phyloP scores from a whole-genome alignment of 805 yeast genomes.

The Candida morakotiae region DNA sequence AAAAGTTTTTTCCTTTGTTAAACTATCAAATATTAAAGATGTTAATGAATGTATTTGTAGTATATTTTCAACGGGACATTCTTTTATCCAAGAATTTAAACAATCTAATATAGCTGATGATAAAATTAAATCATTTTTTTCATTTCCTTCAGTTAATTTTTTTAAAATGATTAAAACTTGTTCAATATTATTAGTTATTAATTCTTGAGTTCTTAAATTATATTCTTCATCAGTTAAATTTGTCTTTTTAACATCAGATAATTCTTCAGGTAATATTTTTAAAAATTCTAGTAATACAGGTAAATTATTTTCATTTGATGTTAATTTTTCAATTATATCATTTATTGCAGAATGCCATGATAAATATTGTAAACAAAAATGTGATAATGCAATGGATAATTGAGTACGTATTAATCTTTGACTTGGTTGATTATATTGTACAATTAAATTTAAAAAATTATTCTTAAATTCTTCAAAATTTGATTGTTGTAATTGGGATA shows the following conservation, averaged over 20 bases:
- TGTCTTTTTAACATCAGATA: conserved; percentile 69
- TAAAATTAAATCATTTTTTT: conserved; percentile 24
- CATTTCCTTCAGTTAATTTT: conserved; percentile 29
- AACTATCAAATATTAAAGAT: conserved; percentile 55
- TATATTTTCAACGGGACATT: conserved; percentile 72
- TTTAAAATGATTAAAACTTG: conserved; percentile 63
- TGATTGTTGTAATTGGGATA: conserved; percentile 63
- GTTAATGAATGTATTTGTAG: conserved; percentile 62
- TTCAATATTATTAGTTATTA: conserved; percentile 65
- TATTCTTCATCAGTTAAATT: conserved; percentile 82
- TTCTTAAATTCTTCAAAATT: conserved; percentile 61
- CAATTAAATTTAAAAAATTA: conserved; percentile 57
- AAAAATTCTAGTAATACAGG: conserved; percentile 66
- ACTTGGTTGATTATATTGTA: conserved; percentile 32
- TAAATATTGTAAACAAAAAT: conserved; percentile 72
- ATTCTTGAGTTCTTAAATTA: conserved; percentile 53
- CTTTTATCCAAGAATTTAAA: conserved; percentile 86
- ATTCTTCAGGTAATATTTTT: conserved; percentile 87
- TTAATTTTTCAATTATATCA: conserved; percentile 56
- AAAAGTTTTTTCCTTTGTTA: conserved; percentile 64
- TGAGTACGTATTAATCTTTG: conserved; percentile 73
- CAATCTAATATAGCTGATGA: conserved; percentile 59
- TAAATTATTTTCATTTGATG: conserved; percentile 33
- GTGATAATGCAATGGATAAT: conserved; percentile 75
- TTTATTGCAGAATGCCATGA: conserved; percentile 68